Conservation (phyloP, 139 green algal genomes). For the Coelastrella sp. region DNA sequence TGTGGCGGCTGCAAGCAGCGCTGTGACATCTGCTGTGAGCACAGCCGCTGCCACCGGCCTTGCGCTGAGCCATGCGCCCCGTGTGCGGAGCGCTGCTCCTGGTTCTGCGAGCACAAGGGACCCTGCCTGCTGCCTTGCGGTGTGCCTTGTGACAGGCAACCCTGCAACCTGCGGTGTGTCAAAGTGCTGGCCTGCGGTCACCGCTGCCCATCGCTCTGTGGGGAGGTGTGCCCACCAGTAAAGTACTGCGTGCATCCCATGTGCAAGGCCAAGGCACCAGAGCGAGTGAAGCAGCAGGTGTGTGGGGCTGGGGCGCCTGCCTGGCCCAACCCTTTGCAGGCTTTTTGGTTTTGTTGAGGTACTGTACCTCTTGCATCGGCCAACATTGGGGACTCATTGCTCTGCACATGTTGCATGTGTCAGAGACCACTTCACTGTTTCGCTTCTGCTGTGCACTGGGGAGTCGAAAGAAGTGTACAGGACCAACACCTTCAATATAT, state of each 20-base stretch:
- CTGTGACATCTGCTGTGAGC: conserved; percentile 54
- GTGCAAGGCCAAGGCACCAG: conserved; percentile 10
- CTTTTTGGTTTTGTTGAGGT: neutral
- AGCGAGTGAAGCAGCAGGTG: neutral
- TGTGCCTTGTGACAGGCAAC: conserved; percentile 73
- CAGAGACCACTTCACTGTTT: no score
- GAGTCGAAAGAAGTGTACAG: no score
- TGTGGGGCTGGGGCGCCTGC: no score
- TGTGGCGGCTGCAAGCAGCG: conserved; percentile 50
- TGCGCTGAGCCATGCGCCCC: conserved; percentile 65
- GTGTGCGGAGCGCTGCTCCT: conserved; percentile 70
- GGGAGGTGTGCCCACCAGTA: conserved; percentile 54
- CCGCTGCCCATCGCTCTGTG: conserved; percentile 69
- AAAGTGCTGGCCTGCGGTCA: conserved; percentile 64
- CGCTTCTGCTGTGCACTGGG: no score
- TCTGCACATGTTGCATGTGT: no score
- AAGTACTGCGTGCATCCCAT: conserved; percentile 7
- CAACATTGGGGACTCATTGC: no score
- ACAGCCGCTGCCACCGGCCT: conserved; percentile 47
- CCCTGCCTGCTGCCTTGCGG: conserved; percentile 72
- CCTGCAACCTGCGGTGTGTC: conserved; percentile 73
- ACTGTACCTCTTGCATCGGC: no score
- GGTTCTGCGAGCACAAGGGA: conserved; percentile 70
- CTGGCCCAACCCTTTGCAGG: neutral
- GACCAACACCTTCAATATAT: no score